phyloP scores from a whole-genome alignment of 2,329 filamentous ascomycete genomes.

The Hymenoscyphus salicellus region DNA sequence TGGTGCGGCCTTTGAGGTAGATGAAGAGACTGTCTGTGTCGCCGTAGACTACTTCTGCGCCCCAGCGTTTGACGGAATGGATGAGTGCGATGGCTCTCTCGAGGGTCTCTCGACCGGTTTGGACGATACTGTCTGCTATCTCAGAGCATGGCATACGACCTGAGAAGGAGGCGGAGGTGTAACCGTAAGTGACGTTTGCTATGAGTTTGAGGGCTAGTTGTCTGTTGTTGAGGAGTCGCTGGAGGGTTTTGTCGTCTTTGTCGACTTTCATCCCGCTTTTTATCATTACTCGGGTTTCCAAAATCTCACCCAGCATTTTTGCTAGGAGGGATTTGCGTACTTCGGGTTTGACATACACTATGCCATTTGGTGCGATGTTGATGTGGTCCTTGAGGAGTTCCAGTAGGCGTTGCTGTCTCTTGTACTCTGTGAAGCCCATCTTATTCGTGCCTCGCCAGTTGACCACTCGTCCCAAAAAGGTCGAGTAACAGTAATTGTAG shows the following conservation, averaged over 20 bases:
- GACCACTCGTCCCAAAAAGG: constrained; percentile 81
- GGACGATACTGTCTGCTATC: constrained; percentile 96
- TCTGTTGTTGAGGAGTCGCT: constrained; percentile 86
- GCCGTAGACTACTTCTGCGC: constrained; percentile 94
- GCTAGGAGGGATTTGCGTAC: constrained; percentile 87
- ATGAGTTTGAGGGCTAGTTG: constrained; percentile 93
- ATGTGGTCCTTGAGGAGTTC: constrained; percentile 78
- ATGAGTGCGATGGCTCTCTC: constrained; percentile 92
- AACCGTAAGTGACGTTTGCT: constrained; percentile 98
- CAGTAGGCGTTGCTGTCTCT: constrained; percentile 70
- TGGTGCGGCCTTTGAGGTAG: constrained; percentile 80
- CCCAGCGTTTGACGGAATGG: constrained; percentile 82
- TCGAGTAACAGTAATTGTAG: constrained; percentile 99
- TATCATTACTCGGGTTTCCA: constrained; percentile 96
- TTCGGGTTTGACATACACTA: constrained; percentile 86
- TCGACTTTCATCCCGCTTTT: constrained; percentile 95
- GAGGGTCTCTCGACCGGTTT: constrained; percentile 89
- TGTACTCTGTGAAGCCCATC: constrained; percentile 89
- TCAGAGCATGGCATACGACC: constrained; percentile 97
- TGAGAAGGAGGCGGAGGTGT: constrained; percentile 94
- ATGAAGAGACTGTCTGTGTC: constrained; percentile 96
- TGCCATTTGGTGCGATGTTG: constrained; percentile 91
- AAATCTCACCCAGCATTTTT: constrained; percentile 93
- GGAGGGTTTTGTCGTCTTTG: constrained; percentile 80
- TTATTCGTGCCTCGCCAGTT: constrained; percentile 90